These are phyloP conservation scores for Lentinus polychrous DNA, from an alignment of 1,284 basidiomycete genomes.

Conservation along the genomic window DNA sequence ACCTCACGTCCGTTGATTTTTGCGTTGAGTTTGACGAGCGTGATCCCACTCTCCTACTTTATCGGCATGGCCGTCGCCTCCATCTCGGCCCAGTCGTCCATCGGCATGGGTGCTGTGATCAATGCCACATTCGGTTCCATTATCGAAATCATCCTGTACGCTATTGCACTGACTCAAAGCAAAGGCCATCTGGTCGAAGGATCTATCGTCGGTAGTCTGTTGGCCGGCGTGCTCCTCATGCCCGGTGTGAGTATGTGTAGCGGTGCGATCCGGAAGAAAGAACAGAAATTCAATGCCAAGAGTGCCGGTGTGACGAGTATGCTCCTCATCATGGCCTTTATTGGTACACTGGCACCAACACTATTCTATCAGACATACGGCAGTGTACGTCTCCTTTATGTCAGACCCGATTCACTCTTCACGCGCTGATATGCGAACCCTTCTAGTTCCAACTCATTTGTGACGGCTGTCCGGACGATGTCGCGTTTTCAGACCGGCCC, in stretches of 20 bases:
- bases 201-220: conserved; percentile 88
- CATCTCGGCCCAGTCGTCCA: conserved; percentile 95
- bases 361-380: conserved; percentile 99
- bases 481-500: conserved; percentile 35
- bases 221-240: conserved; percentile 96
- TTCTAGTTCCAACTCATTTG: conserved; percentile 88
- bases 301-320: conserved; percentile 98
- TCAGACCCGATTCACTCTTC: conserved; percentile 9
- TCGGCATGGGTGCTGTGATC: conserved; percentile 99
- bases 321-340: conserved; percentile 99
- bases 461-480: conserved; percentile 71
- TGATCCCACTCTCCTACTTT: conserved; percentile 98
- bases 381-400: conserved; percentile 69
- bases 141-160: conserved; percentile 95
- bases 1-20: conserved; percentile 82
- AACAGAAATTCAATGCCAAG: conserved; percentile 97
- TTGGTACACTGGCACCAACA: conserved; percentile 93
- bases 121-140: conserved; percentile 99
- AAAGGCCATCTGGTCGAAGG: conserved; percentile 97
- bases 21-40: conserved; percentile 78
- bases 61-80: conserved; percentile 99
- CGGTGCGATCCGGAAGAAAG: conserved; percentile 88
- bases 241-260: conserved; percentile 96
- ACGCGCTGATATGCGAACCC: not conserved
- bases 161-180: conserved; percentile 80